These are phyloP conservation scores for Cudoniella acicularis DNA, from an alignment of 495 filamentous ascomycete species.

Conservation along the genomic window DNA sequence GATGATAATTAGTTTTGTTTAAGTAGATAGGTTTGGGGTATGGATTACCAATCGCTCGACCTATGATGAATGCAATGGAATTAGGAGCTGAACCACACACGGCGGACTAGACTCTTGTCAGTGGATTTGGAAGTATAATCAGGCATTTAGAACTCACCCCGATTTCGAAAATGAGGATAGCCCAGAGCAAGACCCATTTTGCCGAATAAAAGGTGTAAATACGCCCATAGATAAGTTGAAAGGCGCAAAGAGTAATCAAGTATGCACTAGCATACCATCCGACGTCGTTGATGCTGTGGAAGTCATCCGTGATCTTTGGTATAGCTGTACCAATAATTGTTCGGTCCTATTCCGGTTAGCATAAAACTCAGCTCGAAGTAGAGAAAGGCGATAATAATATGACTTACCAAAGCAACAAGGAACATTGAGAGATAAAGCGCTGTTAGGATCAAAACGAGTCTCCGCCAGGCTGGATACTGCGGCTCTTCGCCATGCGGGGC, in stretches of 20 bases:
- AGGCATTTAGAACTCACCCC: conserved; percentile 29
- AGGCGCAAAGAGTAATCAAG: conserved; percentile 42
- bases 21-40: conserved; percentile 31
- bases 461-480: conserved; percentile 10
- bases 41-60: conserved; percentile 45
- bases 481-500: conserved; percentile 1
- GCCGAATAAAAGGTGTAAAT: conserved; percentile 34
- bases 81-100: conserved; percentile 55
- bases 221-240: conserved; percentile 44
- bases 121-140: background rate
- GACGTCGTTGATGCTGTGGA: conserved; percentile 44
- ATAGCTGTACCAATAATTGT: conserved; percentile 56
- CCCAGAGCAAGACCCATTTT: conserved; percentile 33
- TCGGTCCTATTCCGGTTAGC: conserved; percentile 18
- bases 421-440: conserved; percentile 20
- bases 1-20: no score
- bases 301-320: conserved; percentile 45
- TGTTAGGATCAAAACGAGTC: conserved; percentile 13
- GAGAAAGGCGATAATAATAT: background rate
- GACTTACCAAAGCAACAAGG: conserved; percentile 22
- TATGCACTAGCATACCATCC: conserved; percentile 55
- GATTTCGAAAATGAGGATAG: conserved; percentile 43
- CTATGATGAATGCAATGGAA: conserved; percentile 52
- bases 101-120: conserved; percentile 29
- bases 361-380: background rate